Base-by-base conservation (phyloP, 140 eudicot species). In the Flaveria floridana region DNA sequence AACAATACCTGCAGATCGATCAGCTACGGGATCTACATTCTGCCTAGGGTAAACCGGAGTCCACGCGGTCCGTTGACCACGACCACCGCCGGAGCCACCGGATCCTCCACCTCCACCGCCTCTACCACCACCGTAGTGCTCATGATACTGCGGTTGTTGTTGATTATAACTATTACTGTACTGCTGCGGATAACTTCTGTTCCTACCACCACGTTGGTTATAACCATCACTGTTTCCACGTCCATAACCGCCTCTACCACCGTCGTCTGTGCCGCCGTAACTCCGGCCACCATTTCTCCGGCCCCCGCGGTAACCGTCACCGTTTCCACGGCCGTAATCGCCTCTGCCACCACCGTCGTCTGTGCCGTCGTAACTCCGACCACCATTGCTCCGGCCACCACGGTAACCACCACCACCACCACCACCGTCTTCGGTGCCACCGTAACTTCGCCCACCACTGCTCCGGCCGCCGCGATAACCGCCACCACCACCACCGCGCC, bases 31-130 rank as follows among this genome's bases (percentile, higher is more conserved):
- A 71, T 71, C 76, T 7, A 42, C 30, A 73, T 20, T 73, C 25
- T 41, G 69, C 44, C 18, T 58, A 41, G 6, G 25, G 77, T 72
- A 20, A 14, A 55, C 18, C 25, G 58, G 37, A n/a, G 46, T 21
- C 42, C 77, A 30, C 69, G 23, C 61, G 62, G 48, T 4, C 41
- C 15, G 59, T 41, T 51, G 39, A 13, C 64, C 19, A 20, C 79
- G 52, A 3, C 70, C 63, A 3, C 74, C 37, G 1, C 78, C 68
- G 23, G 11, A 37, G 3, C 50, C 50, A 20, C 65, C 65, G 42
- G 12, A 51, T n/a, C 68, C 70, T 21, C 82, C 20, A 2, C 73
- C 79, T 42, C 75, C 12, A 0, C 75, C 73, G 3, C 74, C 69
- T 20, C 73, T 63, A 19, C 15, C 21, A 20, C 52, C 64, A 2